A percentile compares a stretch with the other conserved stretches of the same genome.
Conservation (phyloP, 2,329 filamentous ascomycete genomes). For the Cladosporium sp. region DNA sequence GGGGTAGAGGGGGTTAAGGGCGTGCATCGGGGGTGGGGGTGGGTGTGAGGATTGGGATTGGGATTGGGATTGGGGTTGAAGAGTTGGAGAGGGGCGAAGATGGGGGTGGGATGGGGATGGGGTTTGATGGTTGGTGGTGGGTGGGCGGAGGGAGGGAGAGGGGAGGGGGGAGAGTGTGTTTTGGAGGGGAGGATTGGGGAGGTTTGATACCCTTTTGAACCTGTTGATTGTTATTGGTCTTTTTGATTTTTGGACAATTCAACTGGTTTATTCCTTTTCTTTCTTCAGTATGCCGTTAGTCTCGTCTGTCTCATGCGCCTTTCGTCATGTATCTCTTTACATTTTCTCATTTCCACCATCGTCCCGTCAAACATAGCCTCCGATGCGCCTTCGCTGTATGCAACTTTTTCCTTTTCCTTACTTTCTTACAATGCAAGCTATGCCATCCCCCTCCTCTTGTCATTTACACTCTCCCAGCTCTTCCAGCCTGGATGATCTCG, state of each 20-base stretch:
- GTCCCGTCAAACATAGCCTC: background rate
- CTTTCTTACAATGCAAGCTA: background rate
- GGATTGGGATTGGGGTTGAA: no score
- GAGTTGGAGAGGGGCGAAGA: background rate
- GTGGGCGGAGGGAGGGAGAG: background rate
- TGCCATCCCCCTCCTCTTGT: background rate
- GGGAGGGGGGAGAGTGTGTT: background rate
- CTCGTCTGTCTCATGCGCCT: conserved; percentile 5
- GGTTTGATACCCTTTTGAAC: background rate
- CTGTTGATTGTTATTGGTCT: background rate
- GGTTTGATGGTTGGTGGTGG: background rate
- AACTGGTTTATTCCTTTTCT: background rate
- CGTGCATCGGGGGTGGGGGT: no score
- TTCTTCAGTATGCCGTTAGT: conserved; percentile 2
- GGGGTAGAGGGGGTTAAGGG: no score
- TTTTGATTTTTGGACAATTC: no score
- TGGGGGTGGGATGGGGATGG: background rate
- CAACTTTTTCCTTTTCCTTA: background rate
- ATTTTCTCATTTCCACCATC: background rate
- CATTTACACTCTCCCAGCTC: conserved; percentile 56
- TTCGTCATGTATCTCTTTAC: background rate
- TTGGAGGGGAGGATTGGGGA: background rate
- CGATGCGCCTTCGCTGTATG: conserved; percentile 3
- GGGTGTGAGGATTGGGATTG: no score
- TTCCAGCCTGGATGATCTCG: conserved; percentile 86